Evolutionary conservation across 202 grass and related monocot genomes (phyloP).

Genomic region (Setaria italica): DNA sequence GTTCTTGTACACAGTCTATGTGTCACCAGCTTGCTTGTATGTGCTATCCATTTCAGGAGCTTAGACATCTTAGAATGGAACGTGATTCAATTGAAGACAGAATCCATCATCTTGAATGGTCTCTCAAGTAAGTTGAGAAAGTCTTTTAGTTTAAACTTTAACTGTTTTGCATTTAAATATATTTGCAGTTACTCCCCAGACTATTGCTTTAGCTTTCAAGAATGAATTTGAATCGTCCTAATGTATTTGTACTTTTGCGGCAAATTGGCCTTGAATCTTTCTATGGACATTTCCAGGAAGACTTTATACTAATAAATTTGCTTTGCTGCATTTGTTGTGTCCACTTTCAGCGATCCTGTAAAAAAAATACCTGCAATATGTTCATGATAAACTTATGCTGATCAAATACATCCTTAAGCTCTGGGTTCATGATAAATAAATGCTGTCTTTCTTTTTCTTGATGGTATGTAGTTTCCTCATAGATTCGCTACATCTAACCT

Average conservation of each 20-base stretch:
- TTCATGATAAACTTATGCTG: neutral
- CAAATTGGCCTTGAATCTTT: neutral
- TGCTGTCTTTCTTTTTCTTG: conserved; percentile 34
- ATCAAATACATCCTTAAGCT: conserved; percentile 5
- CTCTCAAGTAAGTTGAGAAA: conserved; percentile 74
- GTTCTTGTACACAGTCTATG: conserved; percentile 13
- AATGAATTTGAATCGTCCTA: neutral
- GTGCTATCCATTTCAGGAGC: conserved; percentile 56
- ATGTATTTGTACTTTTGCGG: too few relatives aligned
- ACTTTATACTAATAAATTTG: neutral
- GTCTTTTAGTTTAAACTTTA: conserved; percentile 9
- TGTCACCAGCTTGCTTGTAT: conserved; percentile 26
- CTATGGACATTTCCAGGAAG: neutral
- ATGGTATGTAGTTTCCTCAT: conserved; percentile 16
- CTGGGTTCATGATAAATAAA: neutral
- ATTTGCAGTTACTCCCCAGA: neutral
- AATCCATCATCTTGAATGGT: conserved; percentile 94
- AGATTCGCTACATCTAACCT: conserved; percentile 11
- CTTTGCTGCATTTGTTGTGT: neutral
- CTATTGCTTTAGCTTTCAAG: neutral
- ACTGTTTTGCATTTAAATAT: neutral
- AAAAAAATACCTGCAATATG: neutral
- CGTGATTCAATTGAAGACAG: conserved; percentile 87
- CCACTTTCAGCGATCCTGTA: neutral
- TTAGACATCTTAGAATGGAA: conserved; percentile 80